Conservation (phyloP, 2,329 filamentous ascomycete species). For the Pseudogymnoascus sp. region DNA sequence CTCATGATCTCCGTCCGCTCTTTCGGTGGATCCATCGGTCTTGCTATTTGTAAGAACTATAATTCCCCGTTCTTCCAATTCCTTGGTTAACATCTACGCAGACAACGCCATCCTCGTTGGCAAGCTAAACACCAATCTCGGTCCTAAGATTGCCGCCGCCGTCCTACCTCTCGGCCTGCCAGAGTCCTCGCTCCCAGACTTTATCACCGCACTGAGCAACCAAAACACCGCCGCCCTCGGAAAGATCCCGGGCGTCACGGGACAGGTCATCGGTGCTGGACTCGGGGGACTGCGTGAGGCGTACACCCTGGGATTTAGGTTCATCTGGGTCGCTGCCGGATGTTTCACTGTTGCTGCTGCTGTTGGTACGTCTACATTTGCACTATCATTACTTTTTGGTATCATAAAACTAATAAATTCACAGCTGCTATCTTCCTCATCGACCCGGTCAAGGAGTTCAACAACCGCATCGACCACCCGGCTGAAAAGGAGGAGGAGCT, state of each 20-base stretch:
- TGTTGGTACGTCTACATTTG: not conserved
- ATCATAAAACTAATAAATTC: constrained; percentile 17
- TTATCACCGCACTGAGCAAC: constrained; percentile 25
- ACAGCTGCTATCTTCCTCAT: constrained; percentile 25
- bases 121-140: constrained; percentile 25
- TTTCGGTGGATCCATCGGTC: constrained; percentile 42
- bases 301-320: constrained; percentile 27
- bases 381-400: not conserved
- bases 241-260: constrained; percentile 26
- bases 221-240: constrained; percentile 25
- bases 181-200: constrained; percentile 17
- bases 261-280: constrained; percentile 26
- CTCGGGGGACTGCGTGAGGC: constrained; percentile 24
- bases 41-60: constrained; percentile 33
- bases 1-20: constrained; percentile 34
- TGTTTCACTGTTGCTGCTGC: constrained; percentile 24
- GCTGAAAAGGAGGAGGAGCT: constrained; percentile 29
- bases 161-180: constrained; percentile 28
- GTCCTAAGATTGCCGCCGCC: constrained; percentile 29
- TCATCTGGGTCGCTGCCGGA: constrained; percentile 30
- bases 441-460: constrained; percentile 33
- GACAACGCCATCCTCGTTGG: constrained; percentile 28
- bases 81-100: not conserved
- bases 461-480: constrained; percentile 33
- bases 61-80: not conserved